These are phyloP conservation scores for Podospora fimiseda DNA, from an alignment of 495 filamentous ascomycete genomes.

Conservation along the genomic window DNA sequence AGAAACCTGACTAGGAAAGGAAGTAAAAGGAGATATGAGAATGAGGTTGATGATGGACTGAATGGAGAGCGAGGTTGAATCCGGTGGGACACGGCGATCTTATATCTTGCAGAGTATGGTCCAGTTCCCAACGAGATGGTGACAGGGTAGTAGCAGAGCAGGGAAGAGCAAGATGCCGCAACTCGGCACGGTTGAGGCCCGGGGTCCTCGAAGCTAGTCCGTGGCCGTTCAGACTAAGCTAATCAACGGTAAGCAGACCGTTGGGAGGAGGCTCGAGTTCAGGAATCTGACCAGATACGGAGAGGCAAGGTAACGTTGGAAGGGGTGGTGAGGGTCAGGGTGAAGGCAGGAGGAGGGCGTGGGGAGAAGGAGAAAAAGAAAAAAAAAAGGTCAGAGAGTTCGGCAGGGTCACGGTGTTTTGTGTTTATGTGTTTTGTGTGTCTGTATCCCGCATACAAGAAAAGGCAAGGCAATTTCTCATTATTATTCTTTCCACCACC, in stretches of 20 bases:
- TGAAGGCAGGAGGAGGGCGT: conserved; percentile 6
- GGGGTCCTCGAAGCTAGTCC: background rate
- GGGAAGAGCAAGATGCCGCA: conserved; percentile 1
- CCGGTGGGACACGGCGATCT: conserved; percentile 6
- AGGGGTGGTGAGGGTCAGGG: conserved; percentile 1
- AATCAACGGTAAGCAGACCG: background rate
- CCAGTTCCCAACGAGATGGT: background rate
- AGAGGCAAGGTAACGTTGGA: conserved; percentile 4
- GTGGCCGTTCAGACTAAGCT: conserved; percentile 3
- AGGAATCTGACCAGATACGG: background rate
- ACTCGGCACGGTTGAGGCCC: conserved; percentile 3
- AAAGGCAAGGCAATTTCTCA: background rate
- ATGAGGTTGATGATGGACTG: conserved; percentile 4
- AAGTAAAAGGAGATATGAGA: conserved; percentile 1
- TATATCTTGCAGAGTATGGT: conserved; percentile 8
- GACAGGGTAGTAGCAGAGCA: too few species aligned
- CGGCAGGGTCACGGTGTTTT: conserved; percentile 6
- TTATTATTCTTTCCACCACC: background rate
- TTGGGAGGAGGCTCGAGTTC: background rate
- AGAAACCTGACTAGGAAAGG: background rate
- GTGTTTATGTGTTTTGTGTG: conserved; percentile 15
- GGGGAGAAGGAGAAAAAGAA: conserved; percentile 9
- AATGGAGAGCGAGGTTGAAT: conserved; percentile 5
- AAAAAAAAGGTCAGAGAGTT: conserved; percentile 19
- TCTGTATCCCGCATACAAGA: conserved; percentile 11